Base-by-base conservation (phyloP, 495 filamentous ascomycete species). In the Lophium mytilinum region DNA sequence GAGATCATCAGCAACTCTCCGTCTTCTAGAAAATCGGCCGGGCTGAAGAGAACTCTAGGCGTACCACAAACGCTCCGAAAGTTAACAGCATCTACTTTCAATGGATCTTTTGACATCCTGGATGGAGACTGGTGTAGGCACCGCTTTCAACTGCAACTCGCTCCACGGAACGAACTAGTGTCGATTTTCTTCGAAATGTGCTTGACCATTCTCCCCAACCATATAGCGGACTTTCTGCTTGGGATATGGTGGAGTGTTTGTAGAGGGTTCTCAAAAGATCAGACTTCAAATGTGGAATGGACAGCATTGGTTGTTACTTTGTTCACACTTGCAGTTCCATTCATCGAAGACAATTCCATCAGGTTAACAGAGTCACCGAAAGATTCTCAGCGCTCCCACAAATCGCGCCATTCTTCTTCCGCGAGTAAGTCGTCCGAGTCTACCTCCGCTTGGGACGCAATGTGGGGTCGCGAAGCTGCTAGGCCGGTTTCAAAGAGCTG, bases 221-320 rank as follows among this genome's bases (percentile, higher is more conserved):
- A 80, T 52, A 72, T 72, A 24, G 82, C 82, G 0, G 86, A 91
- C 61, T 80, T 80, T 8, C 68, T 91, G 5, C 64, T 88, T 41
- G 73, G 80, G 1, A 82, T 78, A 6, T 94, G 88, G 88, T 90
- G 86, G 84, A 81, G 87, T 61, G 77, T 82, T 10, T 80, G 86
- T 66, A 80, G 81, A 58, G 89, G 84, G 83, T 77, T 89, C 35
- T 74, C 33, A 17, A 24, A 9, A 9, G 33, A 50, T 11, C 68
- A 69, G 7, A 66, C 72, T n/a, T 71, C 75, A 18, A 73, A 91
- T 53, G 46, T 72, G 3, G 91, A 96, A 64, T 95, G 89, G 89
- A 87, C 84, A 9, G 84, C 87, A 4, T 72, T 89, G 48, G 81
- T 88, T 5, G 75, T 93, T 46, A 78, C 85, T 4, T 62, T 95